Percentiles rank a stretch among this genome's conserved stretches.
Evolutionary conservation across 148 eudicot genomes (phyloP).

Genomic region (Cornus florida): DNA sequence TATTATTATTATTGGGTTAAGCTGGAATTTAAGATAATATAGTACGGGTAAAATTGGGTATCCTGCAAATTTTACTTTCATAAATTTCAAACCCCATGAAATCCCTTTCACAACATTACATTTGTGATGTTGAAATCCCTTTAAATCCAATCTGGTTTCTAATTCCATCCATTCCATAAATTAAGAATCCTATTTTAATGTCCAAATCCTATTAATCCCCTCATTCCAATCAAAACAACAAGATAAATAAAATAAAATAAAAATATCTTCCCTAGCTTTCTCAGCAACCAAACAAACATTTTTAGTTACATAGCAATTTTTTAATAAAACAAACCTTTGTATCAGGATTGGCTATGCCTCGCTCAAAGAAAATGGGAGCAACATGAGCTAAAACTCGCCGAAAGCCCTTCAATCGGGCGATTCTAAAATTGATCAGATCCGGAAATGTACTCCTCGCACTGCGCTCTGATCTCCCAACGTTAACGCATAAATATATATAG

Average conservation of each 20-base stretch:
- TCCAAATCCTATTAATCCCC: too few relatives aligned
- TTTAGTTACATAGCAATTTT: not conserved
- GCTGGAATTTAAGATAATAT: too few relatives aligned
- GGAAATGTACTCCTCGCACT: constrained; percentile 99
- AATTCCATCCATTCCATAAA: too few relatives aligned
- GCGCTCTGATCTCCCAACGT: constrained; percentile 49
- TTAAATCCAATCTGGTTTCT: too few relatives aligned
- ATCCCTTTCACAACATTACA: too few relatives aligned
- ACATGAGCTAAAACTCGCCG: constrained; percentile 85
- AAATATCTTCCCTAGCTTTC: not conserved
- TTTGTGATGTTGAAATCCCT: too few relatives aligned
- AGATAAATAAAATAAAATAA: not conserved
- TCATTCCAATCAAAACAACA: not conserved
- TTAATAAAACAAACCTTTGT: constrained; percentile 56
- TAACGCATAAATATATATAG: too few relatives aligned
- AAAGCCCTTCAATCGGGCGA: constrained; percentile 75
- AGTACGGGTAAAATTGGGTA: too few relatives aligned
- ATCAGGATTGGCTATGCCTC: constrained; percentile 88
- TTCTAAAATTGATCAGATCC: constrained; percentile 68
- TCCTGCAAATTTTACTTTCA: too few relatives aligned
- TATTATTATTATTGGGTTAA: too few relatives aligned
- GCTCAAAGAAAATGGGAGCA: constrained; percentile 93
- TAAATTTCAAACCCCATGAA: too few relatives aligned
- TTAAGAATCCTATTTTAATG: too few relatives aligned
- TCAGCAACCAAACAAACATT: constrained; percentile 5